Percentiles rank a stretch among this genome's conserved stretches.
These are phyloP conservation scores for Aspergillus coremiiformis DNA, from an alignment of 495 filamentous ascomycete genomes.

Conservation along the genomic window DNA sequence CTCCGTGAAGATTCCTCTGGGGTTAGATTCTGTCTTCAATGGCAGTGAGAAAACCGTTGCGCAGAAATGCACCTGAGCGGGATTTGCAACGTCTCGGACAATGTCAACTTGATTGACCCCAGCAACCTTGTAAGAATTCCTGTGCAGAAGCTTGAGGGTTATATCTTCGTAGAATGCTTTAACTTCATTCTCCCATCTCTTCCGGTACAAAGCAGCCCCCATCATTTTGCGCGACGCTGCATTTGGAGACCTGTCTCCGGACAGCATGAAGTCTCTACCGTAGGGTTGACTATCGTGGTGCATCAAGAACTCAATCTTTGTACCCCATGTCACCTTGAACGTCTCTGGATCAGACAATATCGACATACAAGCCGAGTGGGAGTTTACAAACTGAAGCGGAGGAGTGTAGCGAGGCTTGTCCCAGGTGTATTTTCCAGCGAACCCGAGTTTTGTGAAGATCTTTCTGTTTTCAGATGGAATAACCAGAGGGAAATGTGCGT, in stretches of 20 bases:
- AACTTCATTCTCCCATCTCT: conserved; percentile 45
- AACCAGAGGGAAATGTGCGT: conserved; percentile 54
- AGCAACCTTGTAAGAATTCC: conserved; percentile 44
- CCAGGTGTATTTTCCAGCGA: conserved; percentile 45
- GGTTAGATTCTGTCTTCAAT: conserved; percentile 54
- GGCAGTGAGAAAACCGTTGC: conserved; percentile 58
- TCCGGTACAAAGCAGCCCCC: conserved; percentile 38
- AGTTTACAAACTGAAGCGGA: conserved; percentile 35
- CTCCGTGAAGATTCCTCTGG: conserved; percentile 48
- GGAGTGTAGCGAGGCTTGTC: conserved; percentile 33
- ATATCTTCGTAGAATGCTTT: conserved; percentile 46
- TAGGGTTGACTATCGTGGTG: conserved; percentile 31
- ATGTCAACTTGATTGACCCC: conserved; percentile 54
- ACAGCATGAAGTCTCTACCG: conserved; percentile 48
- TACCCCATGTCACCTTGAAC: conserved; percentile 52
- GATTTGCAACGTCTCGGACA: conserved; percentile 54
- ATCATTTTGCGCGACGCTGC: conserved; percentile 43
- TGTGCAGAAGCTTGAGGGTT: conserved; percentile 43
- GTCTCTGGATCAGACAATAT: conserved; percentile 43
- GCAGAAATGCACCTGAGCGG: conserved; percentile 53
- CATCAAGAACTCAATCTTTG: conserved; percentile 46
- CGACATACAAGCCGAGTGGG: conserved; percentile 41
- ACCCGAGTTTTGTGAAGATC: conserved; percentile 41
- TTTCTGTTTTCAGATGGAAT: conserved; percentile 47
- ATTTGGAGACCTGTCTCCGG: conserved; percentile 44